Percentiles rank a stretch among this genome's conserved stretches.
phyloP scores from a whole-genome alignment of 2,329 filamentous ascomycete species.

The Zelopaecilomyces penicillatus region DNA sequence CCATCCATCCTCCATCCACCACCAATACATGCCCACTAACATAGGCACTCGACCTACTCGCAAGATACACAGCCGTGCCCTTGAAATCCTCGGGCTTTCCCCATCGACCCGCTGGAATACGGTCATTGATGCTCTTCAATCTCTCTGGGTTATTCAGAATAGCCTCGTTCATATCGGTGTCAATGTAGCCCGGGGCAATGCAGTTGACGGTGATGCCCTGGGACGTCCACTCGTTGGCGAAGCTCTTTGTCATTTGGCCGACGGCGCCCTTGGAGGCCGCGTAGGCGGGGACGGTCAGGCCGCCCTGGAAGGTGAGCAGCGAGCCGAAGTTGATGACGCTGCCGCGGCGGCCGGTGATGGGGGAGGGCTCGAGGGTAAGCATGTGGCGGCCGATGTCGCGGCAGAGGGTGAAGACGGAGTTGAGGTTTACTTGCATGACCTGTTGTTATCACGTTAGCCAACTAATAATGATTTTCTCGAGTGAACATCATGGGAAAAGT shows the following conservation, averaged over 20 bases:
- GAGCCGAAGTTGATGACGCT: slow-evolving; percentile 79
- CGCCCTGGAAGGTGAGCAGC: slow-evolving; percentile 77
- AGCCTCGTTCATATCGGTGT: slow-evolving; percentile 89
- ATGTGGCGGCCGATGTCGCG: slow-evolving; percentile 75
- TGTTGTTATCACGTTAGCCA: slow-evolving; percentile 11
- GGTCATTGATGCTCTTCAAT: slow-evolving; percentile 62
- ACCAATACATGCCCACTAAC: slow-evolving; percentile 74
- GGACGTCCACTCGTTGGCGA: slow-evolving; percentile 80
- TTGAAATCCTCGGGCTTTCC: slow-evolving; percentile 81
- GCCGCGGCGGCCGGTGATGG: slow-evolving; percentile 48
- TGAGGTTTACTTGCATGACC: slow-evolving; percentile 83
- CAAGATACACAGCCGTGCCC: slow-evolving; percentile 69
- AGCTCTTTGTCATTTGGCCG: slow-evolving; percentile 73
- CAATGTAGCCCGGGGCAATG: slow-evolving; percentile 83
- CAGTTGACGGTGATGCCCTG: slow-evolving; percentile 78
- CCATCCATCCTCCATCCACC: slow-evolving; percentile 93
- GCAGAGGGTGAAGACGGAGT: slow-evolving; percentile 68
- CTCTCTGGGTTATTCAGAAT: slow-evolving; percentile 64
- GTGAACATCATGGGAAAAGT: too few species aligned
- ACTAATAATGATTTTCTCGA: too few species aligned
- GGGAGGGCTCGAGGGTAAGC: slow-evolving; percentile 46
- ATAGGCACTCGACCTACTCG: slow-evolving; percentile 68
- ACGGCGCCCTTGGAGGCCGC: slow-evolving; percentile 80
- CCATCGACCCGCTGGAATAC: slow-evolving; percentile 82
- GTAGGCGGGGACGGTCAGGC: slow-evolving; percentile 81